A percentile compares a stretch with the other conserved stretches of the same genome.
phyloP scores from a whole-genome alignment of 257 asterid genomes.

The Scutellaria galericulata region DNA sequence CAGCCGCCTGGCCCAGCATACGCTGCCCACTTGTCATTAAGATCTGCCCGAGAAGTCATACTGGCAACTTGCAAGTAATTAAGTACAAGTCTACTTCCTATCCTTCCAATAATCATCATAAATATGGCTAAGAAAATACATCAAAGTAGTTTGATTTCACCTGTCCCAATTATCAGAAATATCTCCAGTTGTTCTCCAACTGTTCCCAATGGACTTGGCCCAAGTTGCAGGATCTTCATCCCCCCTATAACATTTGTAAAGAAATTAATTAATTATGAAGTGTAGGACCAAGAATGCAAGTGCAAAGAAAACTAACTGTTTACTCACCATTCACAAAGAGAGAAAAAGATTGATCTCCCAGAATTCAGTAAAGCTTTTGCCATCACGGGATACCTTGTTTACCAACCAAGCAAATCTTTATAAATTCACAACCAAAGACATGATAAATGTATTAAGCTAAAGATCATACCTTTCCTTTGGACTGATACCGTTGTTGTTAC shows the following conservation, averaged over 20 bases:
- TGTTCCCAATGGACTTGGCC: conserved; percentile 79
- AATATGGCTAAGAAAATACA: no score
- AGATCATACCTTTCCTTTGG: conserved; percentile 58
- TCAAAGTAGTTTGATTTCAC: conserved; percentile 38
- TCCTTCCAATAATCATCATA: no score
- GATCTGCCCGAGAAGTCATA: conserved; percentile 83
- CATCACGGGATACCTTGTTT: conserved; percentile 72
- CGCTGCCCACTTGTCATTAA: conserved; percentile 83
- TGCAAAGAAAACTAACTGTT: neutral
- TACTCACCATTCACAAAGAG: conserved; percentile 93
- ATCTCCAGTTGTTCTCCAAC: conserved; percentile 98
- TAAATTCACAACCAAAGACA: neutral
- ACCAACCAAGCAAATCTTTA: conserved; percentile 18
- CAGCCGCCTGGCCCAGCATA: conserved; percentile 95
- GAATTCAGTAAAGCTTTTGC: conserved; percentile 78
- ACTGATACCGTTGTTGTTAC: conserved; percentile 57
- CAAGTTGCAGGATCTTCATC: conserved; percentile 93
- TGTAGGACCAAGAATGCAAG: neutral
- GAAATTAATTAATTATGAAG: neutral
- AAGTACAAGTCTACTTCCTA: neutral
- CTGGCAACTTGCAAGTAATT: conserved; percentile 44
- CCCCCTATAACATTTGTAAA: conserved; percentile 63
- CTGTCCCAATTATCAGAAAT: conserved; percentile 78
- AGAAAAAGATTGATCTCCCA: conserved; percentile 85
- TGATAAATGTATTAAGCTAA: neutral